Base-by-base conservation (phyloP, 257 asterid species). In the Capsicum chinense region DNA sequence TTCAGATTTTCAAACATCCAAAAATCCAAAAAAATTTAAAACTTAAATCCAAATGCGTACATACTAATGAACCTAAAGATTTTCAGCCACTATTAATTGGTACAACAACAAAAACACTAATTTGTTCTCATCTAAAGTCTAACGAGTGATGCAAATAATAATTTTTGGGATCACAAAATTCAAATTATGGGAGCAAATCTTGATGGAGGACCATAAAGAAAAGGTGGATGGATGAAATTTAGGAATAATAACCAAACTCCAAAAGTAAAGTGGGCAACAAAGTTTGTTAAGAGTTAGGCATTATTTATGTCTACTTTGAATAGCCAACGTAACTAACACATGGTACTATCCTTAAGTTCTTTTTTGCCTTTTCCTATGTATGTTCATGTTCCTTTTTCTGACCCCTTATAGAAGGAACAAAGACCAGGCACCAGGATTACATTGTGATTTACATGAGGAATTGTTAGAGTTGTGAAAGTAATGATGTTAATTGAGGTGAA, bases 161-260 rank as follows among this genome's bases (percentile, higher is more conserved):
- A 73, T 19, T 73, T 73, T 71, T 71, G 16, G 79, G 64, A 58
- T 17, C 21, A 57, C 63, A 57, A 57, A 16, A 15, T 57, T 57
- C 3, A 58, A 60, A n/a, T 8, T n/a, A 5, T 13, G 37, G 37
- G 80, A 48, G 80, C 15, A 50, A n/a, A 11, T 19, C n/a, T 73
- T 19, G 59, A 73, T 73, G 39, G 42, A n/a, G 80, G 80, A 73
- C 10, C 9, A 11, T n/a, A 11, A 73, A 73, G 80, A 73, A n/a
- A 6, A 48, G 14, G 19, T 21, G n/a, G 60, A 6, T 3, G 8
- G 58, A 47, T 73, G 19, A 73, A 64, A 71, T 44, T 17, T 71
- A 44, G 35, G 33, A 44, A 17, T 26, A 70, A 17, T 42, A 70
- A 70, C 15, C 9, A 1, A 70, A 9, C 56, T 10, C 57, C 6